Conservation (phyloP, 345 rosid genomes). For the Arabis alpina region DNA sequence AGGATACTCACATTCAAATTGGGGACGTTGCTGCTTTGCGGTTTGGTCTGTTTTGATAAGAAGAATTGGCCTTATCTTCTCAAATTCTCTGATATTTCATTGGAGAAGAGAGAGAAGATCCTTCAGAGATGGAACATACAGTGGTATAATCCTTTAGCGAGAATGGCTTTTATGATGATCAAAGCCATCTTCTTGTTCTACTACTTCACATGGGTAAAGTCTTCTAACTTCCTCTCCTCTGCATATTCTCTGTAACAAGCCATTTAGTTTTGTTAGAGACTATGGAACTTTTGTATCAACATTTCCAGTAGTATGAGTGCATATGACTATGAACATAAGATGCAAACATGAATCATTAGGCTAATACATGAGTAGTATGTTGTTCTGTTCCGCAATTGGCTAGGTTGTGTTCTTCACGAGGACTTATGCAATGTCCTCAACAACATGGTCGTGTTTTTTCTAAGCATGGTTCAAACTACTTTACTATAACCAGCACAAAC, state of each 20-base stretch:
- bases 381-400: neutral
- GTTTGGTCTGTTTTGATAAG: slow-evolving; percentile 54
- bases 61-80: slow-evolving; percentile 62
- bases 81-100: slow-evolving; percentile 67
- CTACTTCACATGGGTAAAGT: slow-evolving; percentile 64
- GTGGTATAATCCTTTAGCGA: slow-evolving; percentile 51
- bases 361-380: neutral
- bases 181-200: slow-evolving; percentile 59
- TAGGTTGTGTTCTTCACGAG: neutral
- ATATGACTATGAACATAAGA: neutral
- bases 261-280: neutral
- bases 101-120: slow-evolving; percentile 59
- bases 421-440: too few relatives aligned
- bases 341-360: neutral
- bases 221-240: neutral
- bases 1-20: slow-evolving; percentile 62
- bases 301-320: neutral
- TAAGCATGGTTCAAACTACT: too few relatives aligned
- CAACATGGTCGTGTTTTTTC: too few relatives aligned
- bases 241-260: slow-evolving; percentile 6
- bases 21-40: slow-evolving; percentile 76
- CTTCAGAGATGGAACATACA: slow-evolving; percentile 61
- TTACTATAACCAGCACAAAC: neutral
- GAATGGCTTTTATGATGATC: slow-evolving; percentile 56
- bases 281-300: neutral